Base-by-base conservation (phyloP, 805 yeast species). In the Saccharomycopsis sp. region DNA sequence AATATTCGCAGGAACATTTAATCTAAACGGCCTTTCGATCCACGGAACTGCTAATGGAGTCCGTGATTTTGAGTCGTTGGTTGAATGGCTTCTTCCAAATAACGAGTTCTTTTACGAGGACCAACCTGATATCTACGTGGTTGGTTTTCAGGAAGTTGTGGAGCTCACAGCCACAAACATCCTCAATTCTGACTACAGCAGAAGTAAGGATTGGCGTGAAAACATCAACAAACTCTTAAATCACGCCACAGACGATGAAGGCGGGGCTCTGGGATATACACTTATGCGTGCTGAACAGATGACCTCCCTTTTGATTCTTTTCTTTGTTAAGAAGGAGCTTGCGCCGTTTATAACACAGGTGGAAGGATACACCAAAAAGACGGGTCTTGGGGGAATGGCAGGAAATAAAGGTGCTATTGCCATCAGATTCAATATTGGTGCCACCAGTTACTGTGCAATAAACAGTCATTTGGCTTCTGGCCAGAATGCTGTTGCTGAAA, bases 341-440 rank as follows among this genome's bases (percentile, higher is more conserved):
- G 74, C 78, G 25, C 69, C 72, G 20, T 68, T 76, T 56, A 84
- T 94, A 2, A 87, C 89, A 14, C 86, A 87, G 66, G 97, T 94
- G 3, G 92, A 91, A 64, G 97, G 97, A n/a, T 81, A 92, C n/a
- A 81, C 88, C 12, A 93, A 92, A 66, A 93, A 93, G 71, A 93
- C 98, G 0, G 99, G 98, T 0, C 75, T 94, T 57, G 97, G 97
- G 44, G 99, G 99, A 52, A 93, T 94, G 74, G 83, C 98, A 0
- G 99, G 97, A 17, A 93, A 94, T 70, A 93, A 93, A 70, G 99
- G 99, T 52, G 97, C 96, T 2, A 96, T 92, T 61, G 97, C 96
- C 0, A 89, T 94, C 15, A 79, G 97, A 61, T 88, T 93, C 72
- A 82, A 86, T 55, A 89, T 80, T 70, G 94, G 94, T 0, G 80